Evolutionary conservation across 2,329 filamentous ascomycete species (phyloP), one percentile per base, ranked within the genome.

Genomic region (Arthroderma sp.): DNA sequence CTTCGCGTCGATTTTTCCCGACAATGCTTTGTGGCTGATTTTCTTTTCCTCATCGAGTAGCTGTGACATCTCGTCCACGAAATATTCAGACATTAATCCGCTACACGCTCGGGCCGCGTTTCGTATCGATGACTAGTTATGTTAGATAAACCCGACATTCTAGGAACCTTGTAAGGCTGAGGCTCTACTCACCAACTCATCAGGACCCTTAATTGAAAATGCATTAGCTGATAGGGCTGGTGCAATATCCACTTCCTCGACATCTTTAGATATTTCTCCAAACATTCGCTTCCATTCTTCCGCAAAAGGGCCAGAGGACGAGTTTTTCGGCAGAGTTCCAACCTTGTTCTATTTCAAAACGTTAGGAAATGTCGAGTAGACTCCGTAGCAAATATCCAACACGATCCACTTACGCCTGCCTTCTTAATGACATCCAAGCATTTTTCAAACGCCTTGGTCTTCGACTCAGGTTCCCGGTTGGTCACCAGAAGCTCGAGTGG

Each of bases 11-110:
- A 98, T 83, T 65, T 88, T 91, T 56, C 86, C 80, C n/a, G 85
- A 80, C 5, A 98, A 74, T 2, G 75, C 74, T 52, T 82, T 85
- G 66, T 98, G 91, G 51, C 87, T 91, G 60, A 96, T 86, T 61
- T 94, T 94, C 72, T 94, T 95, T 64, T 96, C 93, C 54, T 88
- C 83, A 59, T 98, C 91, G 48, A 98, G 78, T 43, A 96, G 83
- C 55, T 84, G 83, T 42, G 89, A 94, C 88, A 98, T 96, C 63
- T 95, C 88, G 60, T 98, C 91, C 53, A 98, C 81, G 63, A 96
- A 96, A 66, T 91, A 98, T 48, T 89, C 86, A 42, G 86, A 86
- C 81, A 96, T 93, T 48, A 96, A 72, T 47, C 87, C 88, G 53
- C 93, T 89, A 55, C 88, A 95, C 39, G 91, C 89, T 60, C 91